Conservation (phyloP, 192 early-diverging fungal species). For the Chytriomyces hyalinus region DNA sequence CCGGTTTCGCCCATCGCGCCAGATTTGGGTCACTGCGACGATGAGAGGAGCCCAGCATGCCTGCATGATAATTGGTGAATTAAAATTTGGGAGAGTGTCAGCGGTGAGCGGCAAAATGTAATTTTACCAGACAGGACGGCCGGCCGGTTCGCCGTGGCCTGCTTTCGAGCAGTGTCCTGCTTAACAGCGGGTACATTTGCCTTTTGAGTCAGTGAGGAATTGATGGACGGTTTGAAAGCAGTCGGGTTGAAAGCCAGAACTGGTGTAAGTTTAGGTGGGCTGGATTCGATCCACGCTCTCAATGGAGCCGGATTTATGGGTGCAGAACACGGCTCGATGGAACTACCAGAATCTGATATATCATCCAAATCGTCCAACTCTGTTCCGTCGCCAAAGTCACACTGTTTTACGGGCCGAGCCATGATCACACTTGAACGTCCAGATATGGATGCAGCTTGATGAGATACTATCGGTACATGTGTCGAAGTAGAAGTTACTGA, state of each 20-base stretch:
- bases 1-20: conserved; percentile 13
- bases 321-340: background rate
- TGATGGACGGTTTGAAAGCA: background rate
- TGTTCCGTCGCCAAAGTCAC: conserved; percentile 45
- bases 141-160: too few relatives aligned
- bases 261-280: background rate
- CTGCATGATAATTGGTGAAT: background rate
- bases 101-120: too few relatives aligned
- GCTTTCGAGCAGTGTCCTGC: too few relatives aligned
- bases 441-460: background rate
- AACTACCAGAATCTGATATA: conserved; percentile 31
- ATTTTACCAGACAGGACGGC: too few relatives aligned
- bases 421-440: conserved; percentile 15
- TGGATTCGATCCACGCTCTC: conserved; percentile 17
- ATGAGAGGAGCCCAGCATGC: conserved; percentile 23
- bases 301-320: conserved; percentile 1
- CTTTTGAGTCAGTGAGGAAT: too few relatives aligned
- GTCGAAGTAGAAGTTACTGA: background rate
- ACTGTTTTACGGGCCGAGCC: conserved; percentile 26
- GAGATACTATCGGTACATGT: background rate
- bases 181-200: too few relatives aligned
- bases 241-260: background rate
- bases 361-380: conserved; percentile 49
- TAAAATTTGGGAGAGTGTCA: background rate
- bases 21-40: conserved; percentile 31